Base-by-base conservation (phyloP, 139 green algal species). In the Coccomyxa sp. region DNA sequence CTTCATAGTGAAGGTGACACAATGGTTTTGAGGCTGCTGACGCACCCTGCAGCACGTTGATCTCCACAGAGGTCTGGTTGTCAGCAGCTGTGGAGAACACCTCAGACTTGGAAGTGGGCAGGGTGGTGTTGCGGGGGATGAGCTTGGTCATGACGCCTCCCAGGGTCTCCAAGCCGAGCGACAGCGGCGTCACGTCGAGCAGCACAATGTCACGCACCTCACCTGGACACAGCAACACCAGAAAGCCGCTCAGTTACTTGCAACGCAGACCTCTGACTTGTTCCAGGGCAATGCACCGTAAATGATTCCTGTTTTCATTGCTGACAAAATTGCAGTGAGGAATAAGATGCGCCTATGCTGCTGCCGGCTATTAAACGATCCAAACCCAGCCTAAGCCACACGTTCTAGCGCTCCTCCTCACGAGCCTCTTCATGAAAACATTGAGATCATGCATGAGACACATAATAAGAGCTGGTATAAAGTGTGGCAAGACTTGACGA, bases 81-180 rank as follows among this genome's bases (percentile, higher is more conserved):
- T 99, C 96, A 13, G 96, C 96, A 16, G 94, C 96, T 12, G 96
- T 99, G 77, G 94, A 98, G 92, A 99, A 99, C 23, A 95, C 90
- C 93, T 99, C 96, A 14, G 82, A 93, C 92, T 99, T 99, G 89
- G 89, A 95, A 75, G 96, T 98, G 77, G 96, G 96, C 85, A 99
- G 90, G 0, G 96, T 99, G 84, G 96, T 99, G 93, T 99, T 99
- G 82, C 96, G 88, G 23, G 95, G 88, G 88, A 99, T 99, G 88
- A 99, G 93, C 85, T 96, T 96, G 67, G 96, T 99, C 91, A 98
- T 98, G 17, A 99, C 96, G 51, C 96, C 96, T 31, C 96, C 96
- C 80, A 99, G 93, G 0, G 96, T 99, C 91, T 99, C 96, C 87
- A 99, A 90, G 57, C 96, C 96, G 67, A 99, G 94, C 0, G 93